phyloP scores from a whole-genome alignment of 1,284 basidiomycete species.

The Moesziomyces globuligerus region DNA sequence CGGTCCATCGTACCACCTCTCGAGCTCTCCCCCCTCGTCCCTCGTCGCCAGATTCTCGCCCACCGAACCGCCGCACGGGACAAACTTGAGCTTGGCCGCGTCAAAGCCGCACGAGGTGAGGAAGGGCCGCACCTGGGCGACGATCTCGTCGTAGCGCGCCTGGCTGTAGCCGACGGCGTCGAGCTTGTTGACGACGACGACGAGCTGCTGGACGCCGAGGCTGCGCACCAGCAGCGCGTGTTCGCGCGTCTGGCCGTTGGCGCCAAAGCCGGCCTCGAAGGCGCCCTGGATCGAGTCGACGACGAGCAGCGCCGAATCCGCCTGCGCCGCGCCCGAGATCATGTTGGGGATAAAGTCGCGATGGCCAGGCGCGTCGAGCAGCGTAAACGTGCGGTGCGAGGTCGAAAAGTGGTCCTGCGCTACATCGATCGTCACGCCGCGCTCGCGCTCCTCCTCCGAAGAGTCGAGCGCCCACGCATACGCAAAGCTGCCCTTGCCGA shows the following conservation, averaged over 20 bases:
- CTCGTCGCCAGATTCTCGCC: constrained; percentile 80
- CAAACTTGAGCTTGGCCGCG: constrained; percentile 79
- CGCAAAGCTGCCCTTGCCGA: constrained; percentile 92
- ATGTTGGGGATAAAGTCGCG: constrained; percentile 98
- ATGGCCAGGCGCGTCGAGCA: constrained; percentile 96
- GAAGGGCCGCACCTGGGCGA: constrained; percentile 79
- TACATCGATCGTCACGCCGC: constrained; percentile 98
- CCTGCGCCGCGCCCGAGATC: constrained; percentile 97
- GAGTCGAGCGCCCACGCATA: constrained; percentile 99
- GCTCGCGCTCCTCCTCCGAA: constrained; percentile 87
- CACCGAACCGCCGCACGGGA: constrained; percentile 88
- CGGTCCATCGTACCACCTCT: constrained; percentile 84
- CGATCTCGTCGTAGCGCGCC: constrained; percentile 86
- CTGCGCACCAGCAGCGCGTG: constrained; percentile 91
- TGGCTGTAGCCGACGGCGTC: constrained; percentile 78
- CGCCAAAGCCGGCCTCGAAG: constrained; percentile 94
- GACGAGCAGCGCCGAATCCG: constrained; percentile 94
- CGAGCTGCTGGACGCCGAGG: constrained; percentile 90
- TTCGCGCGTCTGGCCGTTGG: constrained; percentile 95
- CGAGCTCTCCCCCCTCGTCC: constrained; percentile 71
- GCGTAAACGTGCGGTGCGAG: constrained; percentile 81
- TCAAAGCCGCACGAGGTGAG: constrained; percentile 87
- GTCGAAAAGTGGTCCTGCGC: constrained; percentile 85
- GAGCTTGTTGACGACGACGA: constrained; percentile 94
- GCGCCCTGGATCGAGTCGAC: constrained; percentile 89